Evolutionary conservation across 768 basidiomycete genomes (phyloP).

Genomic region (Gautieria morchelliformis): DNA sequence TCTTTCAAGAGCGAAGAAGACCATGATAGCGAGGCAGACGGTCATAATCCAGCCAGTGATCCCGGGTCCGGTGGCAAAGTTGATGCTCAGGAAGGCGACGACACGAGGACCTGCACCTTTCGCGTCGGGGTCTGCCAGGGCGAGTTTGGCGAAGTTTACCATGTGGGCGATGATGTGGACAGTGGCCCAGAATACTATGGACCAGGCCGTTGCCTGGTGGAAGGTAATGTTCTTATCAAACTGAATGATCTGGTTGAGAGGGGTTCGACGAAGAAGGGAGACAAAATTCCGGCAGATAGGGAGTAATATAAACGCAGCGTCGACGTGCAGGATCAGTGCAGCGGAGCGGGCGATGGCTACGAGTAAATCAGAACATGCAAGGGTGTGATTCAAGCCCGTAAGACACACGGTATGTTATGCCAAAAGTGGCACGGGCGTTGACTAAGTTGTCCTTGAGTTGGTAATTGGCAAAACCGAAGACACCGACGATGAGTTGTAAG

Average conservation of each 20-base stretch:
- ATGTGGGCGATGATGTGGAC: slow-evolving; percentile 81
- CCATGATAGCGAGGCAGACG: slow-evolving; percentile 61
- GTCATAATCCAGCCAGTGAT: slow-evolving; percentile 83
- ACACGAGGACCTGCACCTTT: slow-evolving; percentile 44
- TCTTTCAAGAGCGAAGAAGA: slow-evolving; percentile 78
- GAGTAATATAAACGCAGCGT: slow-evolving; percentile 87
- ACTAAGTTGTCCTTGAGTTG: slow-evolving; percentile 66
- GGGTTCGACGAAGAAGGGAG: slow-evolving; percentile 75
- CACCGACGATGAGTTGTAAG: slow-evolving; percentile 67
- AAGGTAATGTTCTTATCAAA: slow-evolving; percentile 91
- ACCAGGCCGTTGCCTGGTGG: slow-evolving; percentile 87
- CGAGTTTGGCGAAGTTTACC: slow-evolving; percentile 68
- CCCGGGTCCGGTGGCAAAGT: slow-evolving; percentile 77
- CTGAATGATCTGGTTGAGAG: slow-evolving; percentile 80
- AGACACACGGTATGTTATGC: slow-evolving; percentile 63
- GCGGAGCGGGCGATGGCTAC: slow-evolving; percentile 78
- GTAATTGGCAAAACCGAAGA: slow-evolving; percentile 72
- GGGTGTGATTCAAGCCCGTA: background rate
- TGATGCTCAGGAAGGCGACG: slow-evolving; percentile 59
- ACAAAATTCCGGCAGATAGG: slow-evolving; percentile 95
- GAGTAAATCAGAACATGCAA: background rate
- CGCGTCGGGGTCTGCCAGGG: slow-evolving; percentile 42
- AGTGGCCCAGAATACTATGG: slow-evolving; percentile 65
- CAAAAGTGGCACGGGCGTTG: slow-evolving; percentile 57
- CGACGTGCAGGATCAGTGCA: slow-evolving; percentile 83